A percentile compares a stretch with the other conserved stretches of the same genome.
Evolutionary conservation across 768 basidiomycete species (phyloP).

Genomic region (Nevesoporus exiguus): DNA sequence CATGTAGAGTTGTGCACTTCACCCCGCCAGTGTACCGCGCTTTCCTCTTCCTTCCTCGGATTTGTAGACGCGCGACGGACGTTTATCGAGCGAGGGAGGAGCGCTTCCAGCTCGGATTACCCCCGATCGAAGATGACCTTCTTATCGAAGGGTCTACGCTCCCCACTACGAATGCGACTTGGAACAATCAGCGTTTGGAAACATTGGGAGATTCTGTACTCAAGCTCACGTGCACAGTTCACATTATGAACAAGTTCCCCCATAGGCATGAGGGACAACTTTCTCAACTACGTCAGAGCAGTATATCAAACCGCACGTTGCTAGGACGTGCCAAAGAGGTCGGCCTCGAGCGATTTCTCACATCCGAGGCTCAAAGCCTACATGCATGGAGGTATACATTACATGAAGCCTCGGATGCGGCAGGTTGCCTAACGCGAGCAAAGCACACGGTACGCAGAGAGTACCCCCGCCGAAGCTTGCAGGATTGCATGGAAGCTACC

Average conservation of each 20-base stretch:
- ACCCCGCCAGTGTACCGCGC: slow-evolving; percentile 46
- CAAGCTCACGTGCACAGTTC: slow-evolving; percentile 70
- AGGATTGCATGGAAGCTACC: slow-evolving; percentile 86
- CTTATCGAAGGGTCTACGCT: slow-evolving; percentile 75
- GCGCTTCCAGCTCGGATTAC: slow-evolving; percentile 54
- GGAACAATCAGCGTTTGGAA: slow-evolving; percentile 83
- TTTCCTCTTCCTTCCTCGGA: slow-evolving; percentile 59
- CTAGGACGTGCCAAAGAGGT: slow-evolving; percentile 62
- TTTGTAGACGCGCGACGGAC: slow-evolving; percentile 65
- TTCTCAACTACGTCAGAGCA: slow-evolving; percentile 55
- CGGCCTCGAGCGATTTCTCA: slow-evolving; percentile 61
- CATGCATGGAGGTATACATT: slow-evolving; percentile 58
- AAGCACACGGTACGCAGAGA: slow-evolving; percentile 38
- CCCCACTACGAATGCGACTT: slow-evolving; percentile 58
- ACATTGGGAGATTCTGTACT: slow-evolving; percentile 85
- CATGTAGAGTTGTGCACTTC: slow-evolving; percentile 55
- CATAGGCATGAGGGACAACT: slow-evolving; percentile 84
- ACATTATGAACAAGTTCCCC: slow-evolving; percentile 74
- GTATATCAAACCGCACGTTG: slow-evolving; percentile 69
- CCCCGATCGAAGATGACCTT: slow-evolving; percentile 51
- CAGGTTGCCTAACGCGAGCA: slow-evolving; percentile 26
- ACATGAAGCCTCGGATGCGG: slow-evolving; percentile 36
- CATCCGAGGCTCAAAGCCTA: slow-evolving; percentile 51
- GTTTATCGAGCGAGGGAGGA: slow-evolving; percentile 56
- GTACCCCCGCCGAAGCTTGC: slow-evolving; percentile 67